Percentiles rank a stretch among this genome's conserved stretches.
Evolutionary conservation across 805 yeast species (phyloP).

Genomic region (Brettanomyces bruxellensis): DNA sequence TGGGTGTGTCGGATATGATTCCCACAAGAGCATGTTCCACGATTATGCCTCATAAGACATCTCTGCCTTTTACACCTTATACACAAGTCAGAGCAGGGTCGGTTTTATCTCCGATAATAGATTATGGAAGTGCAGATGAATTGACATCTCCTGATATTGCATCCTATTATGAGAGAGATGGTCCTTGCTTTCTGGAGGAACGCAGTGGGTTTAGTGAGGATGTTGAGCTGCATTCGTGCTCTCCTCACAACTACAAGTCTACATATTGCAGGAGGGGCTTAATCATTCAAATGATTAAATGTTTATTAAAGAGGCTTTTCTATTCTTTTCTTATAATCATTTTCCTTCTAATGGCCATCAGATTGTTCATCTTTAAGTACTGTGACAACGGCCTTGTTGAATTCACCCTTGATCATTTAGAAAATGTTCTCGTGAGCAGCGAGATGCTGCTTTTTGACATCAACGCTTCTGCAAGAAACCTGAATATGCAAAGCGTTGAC

Average conservation of each 20-base stretch:
- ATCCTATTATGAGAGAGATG: no score
- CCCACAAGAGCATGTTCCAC: not conserved
- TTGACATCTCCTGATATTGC: no score
- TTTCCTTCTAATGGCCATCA: constrained; percentile 2
- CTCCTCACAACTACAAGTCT: constrained; percentile 27
- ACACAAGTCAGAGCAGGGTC: no score
- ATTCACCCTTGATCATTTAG: constrained; percentile 17
- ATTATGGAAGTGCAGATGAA: no score
- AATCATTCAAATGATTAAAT: constrained; percentile 8
- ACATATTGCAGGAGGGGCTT: constrained; percentile 18
- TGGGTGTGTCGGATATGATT: not conserved
- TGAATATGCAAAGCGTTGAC: constrained; percentile 23
- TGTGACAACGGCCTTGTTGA: constrained; percentile 18
- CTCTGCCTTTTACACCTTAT: no score
- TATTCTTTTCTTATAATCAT: not conserved
- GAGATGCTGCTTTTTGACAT: constrained; percentile 24
- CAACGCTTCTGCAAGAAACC: constrained; percentile 16
- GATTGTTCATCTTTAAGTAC: constrained; percentile 18
- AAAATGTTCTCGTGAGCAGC: constrained; percentile 23
- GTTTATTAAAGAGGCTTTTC: constrained; percentile 2
- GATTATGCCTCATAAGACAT: no score
- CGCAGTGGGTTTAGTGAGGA: constrained; percentile 1
- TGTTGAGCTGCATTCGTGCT: constrained; percentile 3
- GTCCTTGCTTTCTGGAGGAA: not conserved
- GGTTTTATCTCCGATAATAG: no score